Base-by-base conservation (phyloP, 2,329 filamentous ascomycete species). In the Bipolaris bicolor region DNA sequence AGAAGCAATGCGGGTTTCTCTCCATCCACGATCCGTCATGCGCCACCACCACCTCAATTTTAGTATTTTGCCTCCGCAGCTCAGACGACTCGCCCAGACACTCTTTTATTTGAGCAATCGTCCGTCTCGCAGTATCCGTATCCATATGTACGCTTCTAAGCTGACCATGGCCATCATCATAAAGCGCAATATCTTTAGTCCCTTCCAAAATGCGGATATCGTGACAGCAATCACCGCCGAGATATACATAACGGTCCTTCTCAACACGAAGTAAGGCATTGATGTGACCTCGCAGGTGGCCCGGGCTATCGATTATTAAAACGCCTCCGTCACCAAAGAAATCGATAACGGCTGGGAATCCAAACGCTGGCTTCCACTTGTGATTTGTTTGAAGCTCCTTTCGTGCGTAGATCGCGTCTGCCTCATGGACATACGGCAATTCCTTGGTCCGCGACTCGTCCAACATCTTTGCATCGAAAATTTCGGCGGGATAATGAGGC, bases 141-240 rank as follows among this genome's bases (percentile, higher is more conserved):
- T 85, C 76, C 9, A 79, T 73, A 72, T 85, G 83, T 46, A 85
- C 82, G 62, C 82, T 83, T 45, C 81, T 71, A 52, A 71, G 43
- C 3, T 76, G 74, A 1, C 82, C 82, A 20, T 70, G 71, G 2
- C 76, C 77, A 60, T 83, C 79, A 45, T 79, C 74, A 69, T 82
- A 85, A 51, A 79, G 68, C 2, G 82, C 84, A 49, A 86, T 82
- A 0, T 74, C 79, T 60, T 78, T 82, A 65, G 85, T 82, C 0
- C 82, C 82, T 1, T 71, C 79, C 66, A 86, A 66, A 2, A 86
- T 76, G 37, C 83, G 67, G 0, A 71, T 70, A 64, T 86, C 82
- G 61, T 86, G 84, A 58, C 81, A 86, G 31, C 80, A 80, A 63
- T 86, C 83, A 0, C 82, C 83, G 7, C 78, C 81, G 0, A 86